These are phyloP conservation scores for Prunus mira DNA, from an alignment of 306 rosid species.

Conservation along the genomic window DNA sequence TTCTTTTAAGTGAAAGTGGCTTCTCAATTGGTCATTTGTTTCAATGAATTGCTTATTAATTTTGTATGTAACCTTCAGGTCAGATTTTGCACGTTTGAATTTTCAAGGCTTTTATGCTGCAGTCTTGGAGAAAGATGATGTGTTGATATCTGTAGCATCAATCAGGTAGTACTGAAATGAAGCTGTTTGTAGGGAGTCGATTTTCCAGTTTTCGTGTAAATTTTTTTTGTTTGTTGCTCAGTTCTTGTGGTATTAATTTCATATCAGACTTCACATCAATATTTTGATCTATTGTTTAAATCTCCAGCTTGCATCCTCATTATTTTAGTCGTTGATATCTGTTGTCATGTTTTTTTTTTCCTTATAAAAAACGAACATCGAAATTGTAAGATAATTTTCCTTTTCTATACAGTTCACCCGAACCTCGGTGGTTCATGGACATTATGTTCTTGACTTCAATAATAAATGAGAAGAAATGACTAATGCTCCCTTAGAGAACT, in stretches of 20 bases:
- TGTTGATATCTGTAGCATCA: conserved; percentile 78
- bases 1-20: not conserved
- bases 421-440: not conserved
- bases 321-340: not conserved
- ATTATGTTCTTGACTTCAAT: not conserved
- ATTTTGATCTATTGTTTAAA: not conserved
- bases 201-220: not conserved
- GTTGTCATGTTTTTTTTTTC: not conserved
- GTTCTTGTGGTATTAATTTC: not conserved
- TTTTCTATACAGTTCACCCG: not conserved
- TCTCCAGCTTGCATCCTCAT: not conserved
- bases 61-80: conserved; percentile 54
- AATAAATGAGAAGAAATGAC: not conserved
- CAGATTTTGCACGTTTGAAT: conserved; percentile 86
- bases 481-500: not conserved
- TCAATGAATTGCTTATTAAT: conserved; percentile 14
- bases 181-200: not conserved
- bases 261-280: not conserved
- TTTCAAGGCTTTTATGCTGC: conserved; percentile 89
- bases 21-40: not conserved
- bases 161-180: conserved; percentile 56
- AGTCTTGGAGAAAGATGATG: conserved; percentile 89
- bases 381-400: not conserved
- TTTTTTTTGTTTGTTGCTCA: not conserved
- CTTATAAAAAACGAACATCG: not conserved